Percentiles rank a stretch among this genome's conserved stretches.
Conservation (phyloP, 1,284 basidiomycete species). For the Ustilago vetiveriae region DNA sequence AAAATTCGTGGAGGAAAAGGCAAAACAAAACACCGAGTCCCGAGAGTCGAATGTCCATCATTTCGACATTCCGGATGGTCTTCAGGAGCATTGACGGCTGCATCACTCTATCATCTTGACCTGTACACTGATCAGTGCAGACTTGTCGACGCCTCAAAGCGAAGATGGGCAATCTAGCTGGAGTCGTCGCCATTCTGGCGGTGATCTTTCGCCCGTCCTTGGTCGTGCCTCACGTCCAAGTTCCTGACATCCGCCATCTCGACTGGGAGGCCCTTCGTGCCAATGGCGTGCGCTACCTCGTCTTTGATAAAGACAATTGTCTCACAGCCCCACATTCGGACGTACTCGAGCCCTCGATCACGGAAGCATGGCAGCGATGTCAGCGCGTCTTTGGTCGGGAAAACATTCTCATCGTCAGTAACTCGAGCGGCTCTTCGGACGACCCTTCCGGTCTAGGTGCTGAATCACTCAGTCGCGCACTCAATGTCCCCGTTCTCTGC, state of each 20-base stretch:
- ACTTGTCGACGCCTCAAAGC: background rate
- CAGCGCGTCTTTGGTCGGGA: slow-evolving; percentile 77
- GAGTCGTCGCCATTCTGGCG: slow-evolving; percentile 78
- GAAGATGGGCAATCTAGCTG: slow-evolving; percentile 74
- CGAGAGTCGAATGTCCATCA: slow-evolving; percentile 4
- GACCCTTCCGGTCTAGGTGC: slow-evolving; percentile 88
- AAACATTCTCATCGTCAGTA: slow-evolving; percentile 89
- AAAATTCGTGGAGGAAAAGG: slow-evolving; percentile 6
- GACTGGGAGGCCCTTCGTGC: slow-evolving; percentile 81
- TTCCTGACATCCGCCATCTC: slow-evolving; percentile 85
- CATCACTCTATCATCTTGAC: no score
- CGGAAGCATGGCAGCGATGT: slow-evolving; percentile 83
- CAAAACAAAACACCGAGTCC: slow-evolving; percentile 13
- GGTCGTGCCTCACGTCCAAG: slow-evolving; percentile 76
- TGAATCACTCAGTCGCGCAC: slow-evolving; percentile 81
- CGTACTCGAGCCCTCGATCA: slow-evolving; percentile 34
- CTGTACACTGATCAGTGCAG: background rate
- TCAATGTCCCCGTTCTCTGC: slow-evolving; percentile 82
- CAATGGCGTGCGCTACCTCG: slow-evolving; percentile 83
- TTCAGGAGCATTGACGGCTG: no score
- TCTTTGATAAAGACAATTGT: slow-evolving; percentile 98
- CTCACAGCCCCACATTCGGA: slow-evolving; percentile 69
- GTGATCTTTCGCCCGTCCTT: slow-evolving; percentile 78
- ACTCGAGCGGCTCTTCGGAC: slow-evolving; percentile 83
- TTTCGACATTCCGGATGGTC: no score